These are phyloP conservation scores for Linderniella brevidens DNA, from an alignment of 257 asterid species.

Conservation along the genomic window DNA sequence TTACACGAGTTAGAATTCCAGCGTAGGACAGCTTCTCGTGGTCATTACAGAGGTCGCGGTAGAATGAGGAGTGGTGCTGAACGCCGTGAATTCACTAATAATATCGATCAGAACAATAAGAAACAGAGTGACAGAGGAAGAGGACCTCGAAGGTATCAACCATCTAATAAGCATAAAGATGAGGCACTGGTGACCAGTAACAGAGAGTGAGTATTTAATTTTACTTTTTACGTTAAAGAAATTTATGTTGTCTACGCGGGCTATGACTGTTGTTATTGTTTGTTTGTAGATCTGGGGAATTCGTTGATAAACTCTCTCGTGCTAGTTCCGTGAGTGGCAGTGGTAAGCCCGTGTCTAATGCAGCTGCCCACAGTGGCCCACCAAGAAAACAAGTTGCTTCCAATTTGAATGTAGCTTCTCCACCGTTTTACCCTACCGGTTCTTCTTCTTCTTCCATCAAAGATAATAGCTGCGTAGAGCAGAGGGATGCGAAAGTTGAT, in stretches of 20 bases:
- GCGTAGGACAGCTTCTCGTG: no score
- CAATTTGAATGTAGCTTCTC: slow-evolving; percentile 80
- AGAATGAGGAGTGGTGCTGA: no score
- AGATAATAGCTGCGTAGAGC: slow-evolving; percentile 27
- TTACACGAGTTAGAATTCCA: no score
- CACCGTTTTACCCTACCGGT: slow-evolving; percentile 96
- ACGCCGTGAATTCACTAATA: no score
- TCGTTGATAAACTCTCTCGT: slow-evolving; percentile 33
- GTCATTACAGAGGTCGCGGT: no score
- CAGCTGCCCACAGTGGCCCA: slow-evolving; percentile 23
- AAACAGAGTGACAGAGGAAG: no score
- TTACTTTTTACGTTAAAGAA: no score
- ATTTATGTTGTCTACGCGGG: no score
- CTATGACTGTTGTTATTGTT: no score
- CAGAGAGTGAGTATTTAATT: slow-evolving; percentile 79
- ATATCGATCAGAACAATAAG: no score
- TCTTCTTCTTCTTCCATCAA: slow-evolving; percentile 60
- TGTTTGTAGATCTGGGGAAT: slow-evolving; percentile 44
- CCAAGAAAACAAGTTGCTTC: slow-evolving; percentile 59
- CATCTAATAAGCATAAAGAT: slow-evolving; percentile 32
- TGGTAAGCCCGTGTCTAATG: slow-evolving; percentile 28
- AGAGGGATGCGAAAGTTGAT: slow-evolving; percentile 39
- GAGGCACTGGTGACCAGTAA: slow-evolving; percentile 32
- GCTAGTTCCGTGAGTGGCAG: slow-evolving; percentile 28
- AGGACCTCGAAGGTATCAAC: slow-evolving; percentile 81